Evolutionary conservation across 2,329 filamentous ascomycete species (phyloP).

Genomic region (Monosporascus cannonballus): DNA sequence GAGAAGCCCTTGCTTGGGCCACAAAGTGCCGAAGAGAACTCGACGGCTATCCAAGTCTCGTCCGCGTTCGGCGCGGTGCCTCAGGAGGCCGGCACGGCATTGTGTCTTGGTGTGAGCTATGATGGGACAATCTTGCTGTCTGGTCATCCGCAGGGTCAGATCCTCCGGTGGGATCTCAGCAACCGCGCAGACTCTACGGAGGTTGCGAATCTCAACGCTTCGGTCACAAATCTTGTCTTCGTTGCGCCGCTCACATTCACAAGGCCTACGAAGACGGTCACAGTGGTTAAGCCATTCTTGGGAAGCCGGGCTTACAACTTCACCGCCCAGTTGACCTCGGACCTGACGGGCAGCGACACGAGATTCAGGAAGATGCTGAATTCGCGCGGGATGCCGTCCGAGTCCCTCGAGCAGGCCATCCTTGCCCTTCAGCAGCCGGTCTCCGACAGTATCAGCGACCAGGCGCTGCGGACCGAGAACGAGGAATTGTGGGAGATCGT

Average conservation of each 20-base stretch:
- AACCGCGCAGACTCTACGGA: constrained; percentile 62
- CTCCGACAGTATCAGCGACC: constrained; percentile 22
- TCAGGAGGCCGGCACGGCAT: constrained; percentile 57
- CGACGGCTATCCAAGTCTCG: constrained; percentile 50
- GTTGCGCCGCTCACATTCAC: constrained; percentile 52
- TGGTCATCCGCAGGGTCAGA: constrained; percentile 73
- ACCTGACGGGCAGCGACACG: constrained; percentile 29
- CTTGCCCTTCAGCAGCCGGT: constrained; percentile 35
- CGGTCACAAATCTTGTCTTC: constrained; percentile 77
- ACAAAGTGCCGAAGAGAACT: constrained; percentile 45
- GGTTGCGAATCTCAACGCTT: constrained; percentile 67
- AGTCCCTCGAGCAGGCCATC: constrained; percentile 44
- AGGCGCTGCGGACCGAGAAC: constrained; percentile 34
- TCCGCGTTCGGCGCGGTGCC: constrained; percentile 51
- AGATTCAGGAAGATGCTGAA: constrained; percentile 40
- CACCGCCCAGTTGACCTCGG: constrained; percentile 53
- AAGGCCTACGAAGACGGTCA: constrained; percentile 43
- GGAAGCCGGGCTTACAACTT: constrained; percentile 60
- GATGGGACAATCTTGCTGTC: constrained; percentile 77
- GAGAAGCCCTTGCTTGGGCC: constrained; percentile 49
- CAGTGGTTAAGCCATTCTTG: constrained; percentile 75
- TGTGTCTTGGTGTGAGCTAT: constrained; percentile 69
- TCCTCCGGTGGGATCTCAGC: constrained; percentile 75
- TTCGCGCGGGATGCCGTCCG: constrained; percentile 39
- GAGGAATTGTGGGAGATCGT: constrained; percentile 39